phyloP scores from a whole-genome alignment of 1,284 basidiomycete genomes.

The Puccinia horiana region DNA sequence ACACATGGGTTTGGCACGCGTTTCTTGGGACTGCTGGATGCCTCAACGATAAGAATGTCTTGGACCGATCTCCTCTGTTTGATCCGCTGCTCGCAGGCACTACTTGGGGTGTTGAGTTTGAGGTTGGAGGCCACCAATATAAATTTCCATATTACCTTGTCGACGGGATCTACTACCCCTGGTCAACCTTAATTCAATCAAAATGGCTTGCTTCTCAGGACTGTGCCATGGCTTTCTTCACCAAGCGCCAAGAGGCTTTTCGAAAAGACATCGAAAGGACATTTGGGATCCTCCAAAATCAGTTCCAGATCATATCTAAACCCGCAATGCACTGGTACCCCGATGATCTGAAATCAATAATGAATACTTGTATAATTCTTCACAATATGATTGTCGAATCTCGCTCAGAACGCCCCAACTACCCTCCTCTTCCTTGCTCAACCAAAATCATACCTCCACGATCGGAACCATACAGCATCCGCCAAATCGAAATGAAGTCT shows the following conservation, averaged over 20 bases:
- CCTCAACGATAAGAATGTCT: conserved; percentile 26
- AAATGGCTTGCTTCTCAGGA: background rate
- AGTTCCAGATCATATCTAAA: background rate
- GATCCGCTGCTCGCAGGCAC: conserved; percentile 1
- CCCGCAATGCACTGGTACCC: background rate
- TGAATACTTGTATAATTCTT: conserved; percentile 21
- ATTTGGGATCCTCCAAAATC: conserved; percentile 12
- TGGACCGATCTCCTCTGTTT: background rate
- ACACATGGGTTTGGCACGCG: conserved; percentile 3
- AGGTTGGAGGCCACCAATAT: conserved; percentile 3
- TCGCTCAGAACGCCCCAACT: background rate
- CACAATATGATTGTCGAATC: conserved; percentile 33
- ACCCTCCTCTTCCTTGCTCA: background rate
- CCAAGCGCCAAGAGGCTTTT: background rate
- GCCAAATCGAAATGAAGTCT: background rate
- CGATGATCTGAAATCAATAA: background rate
- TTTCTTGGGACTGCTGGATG: conserved; percentile 27
- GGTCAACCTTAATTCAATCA: background rate
- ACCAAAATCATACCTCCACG: background rate
- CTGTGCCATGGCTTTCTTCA: background rate
- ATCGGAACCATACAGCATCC: background rate
- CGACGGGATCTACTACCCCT: conserved; percentile 23
- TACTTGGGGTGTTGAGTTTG: background rate
- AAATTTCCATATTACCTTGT: background rate
- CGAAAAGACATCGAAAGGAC: conserved; percentile 20